Evolutionary conservation across 768 basidiomycete species (phyloP).

Genomic region (Trametes sanguinea): DNA sequence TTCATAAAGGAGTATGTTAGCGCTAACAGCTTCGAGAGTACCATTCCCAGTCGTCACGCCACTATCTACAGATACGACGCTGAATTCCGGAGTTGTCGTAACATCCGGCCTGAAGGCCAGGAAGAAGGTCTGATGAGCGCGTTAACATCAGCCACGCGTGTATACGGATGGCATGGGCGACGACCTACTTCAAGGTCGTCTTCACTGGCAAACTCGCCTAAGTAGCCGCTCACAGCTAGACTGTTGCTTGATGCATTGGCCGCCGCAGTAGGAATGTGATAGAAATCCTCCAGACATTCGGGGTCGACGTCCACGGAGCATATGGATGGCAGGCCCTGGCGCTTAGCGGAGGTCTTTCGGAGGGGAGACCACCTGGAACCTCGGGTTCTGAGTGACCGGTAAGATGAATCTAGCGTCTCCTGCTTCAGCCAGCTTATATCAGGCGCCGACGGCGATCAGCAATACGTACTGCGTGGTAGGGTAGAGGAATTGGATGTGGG

Average conservation of each 20-base stretch:
- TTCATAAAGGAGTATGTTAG: background rate
- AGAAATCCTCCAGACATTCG: conserved; percentile 34
- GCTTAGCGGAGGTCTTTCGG: conserved; percentile 18
- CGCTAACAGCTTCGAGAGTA: background rate
- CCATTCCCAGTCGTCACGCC: background rate
- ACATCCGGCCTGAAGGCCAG: background rate
- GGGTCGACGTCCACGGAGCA: conserved; percentile 12
- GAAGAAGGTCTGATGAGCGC: background rate
- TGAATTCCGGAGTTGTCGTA: background rate
- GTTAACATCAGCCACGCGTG: background rate
- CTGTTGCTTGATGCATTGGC: conserved; percentile 30
- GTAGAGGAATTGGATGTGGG: conserved; percentile 35
- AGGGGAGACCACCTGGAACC: background rate
- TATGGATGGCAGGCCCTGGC: background rate
- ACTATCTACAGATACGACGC: background rate
- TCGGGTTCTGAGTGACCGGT: background rate
- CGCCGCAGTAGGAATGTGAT: conserved; percentile 36
- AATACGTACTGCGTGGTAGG: conserved; percentile 32
- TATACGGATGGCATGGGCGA: background rate
- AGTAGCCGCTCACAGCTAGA: conserved; percentile 36
- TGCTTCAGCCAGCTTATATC: background rate
- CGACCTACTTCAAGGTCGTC: conserved; percentile 30
- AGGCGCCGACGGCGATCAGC: too few relatives aligned
- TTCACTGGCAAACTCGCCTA: conserved; percentile 32
- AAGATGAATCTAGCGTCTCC: background rate